These are phyloP conservation scores for Anthostomella pinea DNA, from an alignment of 2,329 filamentous ascomycete species.

Conservation along the genomic window DNA sequence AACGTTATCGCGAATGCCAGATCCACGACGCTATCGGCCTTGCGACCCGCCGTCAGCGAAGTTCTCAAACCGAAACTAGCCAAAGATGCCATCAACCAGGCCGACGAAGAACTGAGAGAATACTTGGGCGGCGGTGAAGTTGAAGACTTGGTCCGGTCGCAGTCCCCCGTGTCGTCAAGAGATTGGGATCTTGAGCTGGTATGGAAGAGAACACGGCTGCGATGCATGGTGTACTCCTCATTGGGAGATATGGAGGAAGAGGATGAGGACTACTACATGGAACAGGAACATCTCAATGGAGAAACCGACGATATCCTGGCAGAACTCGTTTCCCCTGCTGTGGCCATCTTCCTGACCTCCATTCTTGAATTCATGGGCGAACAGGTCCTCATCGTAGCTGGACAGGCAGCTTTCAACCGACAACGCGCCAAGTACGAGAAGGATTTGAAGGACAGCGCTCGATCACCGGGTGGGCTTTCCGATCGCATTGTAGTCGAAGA, in stretches of 20 bases:
- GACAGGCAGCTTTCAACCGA: conserved; percentile 76
- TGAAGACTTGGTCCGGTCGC: conserved; percentile 62
- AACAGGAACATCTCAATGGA: conserved; percentile 69
- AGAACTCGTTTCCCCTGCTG: conserved; percentile 78
- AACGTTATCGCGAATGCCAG: conserved; percentile 79
- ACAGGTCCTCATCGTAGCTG: conserved; percentile 81
- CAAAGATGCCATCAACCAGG: conserved; percentile 76
- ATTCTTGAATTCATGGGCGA: conserved; percentile 94
- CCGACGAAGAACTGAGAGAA: conserved; percentile 83
- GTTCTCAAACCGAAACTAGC: conserved; percentile 88
- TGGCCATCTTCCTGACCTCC: conserved; percentile 93
- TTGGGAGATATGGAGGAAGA: conserved; percentile 97
- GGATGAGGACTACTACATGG: conserved; percentile 86
- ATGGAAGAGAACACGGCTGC: conserved; percentile 88
- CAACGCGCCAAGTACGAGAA: conserved; percentile 58
- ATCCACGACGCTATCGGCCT: conserved; percentile 70
- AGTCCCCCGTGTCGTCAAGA: conserved; percentile 47
- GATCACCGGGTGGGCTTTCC: conserved; percentile 46
- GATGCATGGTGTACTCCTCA: conserved; percentile 98
- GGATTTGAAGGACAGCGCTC: conserved; percentile 51
- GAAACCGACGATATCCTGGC: conserved; percentile 56
- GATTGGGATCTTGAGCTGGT: conserved; percentile 89
- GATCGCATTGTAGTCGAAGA: conserved; percentile 83
- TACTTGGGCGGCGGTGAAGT: conserved; percentile 79
- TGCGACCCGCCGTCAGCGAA: conserved; percentile 80